Conservation (phyloP, 2,329 filamentous ascomycete species). For the Thermoascus crustaceus region DNA sequence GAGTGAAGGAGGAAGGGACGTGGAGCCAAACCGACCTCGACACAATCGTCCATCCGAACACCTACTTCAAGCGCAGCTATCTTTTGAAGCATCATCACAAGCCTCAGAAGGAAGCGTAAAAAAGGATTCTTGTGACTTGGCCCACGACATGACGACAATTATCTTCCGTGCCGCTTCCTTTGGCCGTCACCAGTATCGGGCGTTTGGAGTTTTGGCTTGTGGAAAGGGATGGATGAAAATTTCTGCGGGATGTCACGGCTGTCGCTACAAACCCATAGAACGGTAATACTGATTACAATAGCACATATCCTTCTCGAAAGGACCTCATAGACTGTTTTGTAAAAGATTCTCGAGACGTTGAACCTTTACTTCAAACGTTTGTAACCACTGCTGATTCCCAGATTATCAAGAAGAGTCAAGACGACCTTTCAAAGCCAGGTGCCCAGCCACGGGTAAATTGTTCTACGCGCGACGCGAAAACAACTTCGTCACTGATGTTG, state of each 20-base stretch:
- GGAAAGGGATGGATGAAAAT: neutral
- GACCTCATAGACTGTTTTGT: neutral
- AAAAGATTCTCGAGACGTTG: neutral
- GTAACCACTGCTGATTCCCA: constrained; percentile 69
- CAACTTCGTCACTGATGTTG: constrained; percentile 45
- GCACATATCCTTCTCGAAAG: too few species aligned
- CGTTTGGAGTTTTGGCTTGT: neutral
- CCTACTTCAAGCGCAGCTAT: constrained; percentile 94
- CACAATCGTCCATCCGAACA: constrained; percentile 94
- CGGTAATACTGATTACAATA: too few species aligned
- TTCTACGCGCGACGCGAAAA: constrained; percentile 65
- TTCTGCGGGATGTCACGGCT: too few species aligned
- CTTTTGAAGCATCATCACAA: constrained; percentile 70
- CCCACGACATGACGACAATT: constrained; percentile 7
- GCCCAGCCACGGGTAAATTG: constrained; percentile 61
- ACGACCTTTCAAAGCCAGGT: constrained; percentile 60
- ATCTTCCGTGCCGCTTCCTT: constrained; percentile 10
- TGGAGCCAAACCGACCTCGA: constrained; percentile 72
- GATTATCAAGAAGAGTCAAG: constrained; percentile 53
- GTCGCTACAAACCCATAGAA: too few species aligned
- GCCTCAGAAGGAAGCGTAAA: constrained; percentile 43
- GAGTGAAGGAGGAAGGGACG: constrained; percentile 64
- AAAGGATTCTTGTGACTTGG: constrained; percentile 45
- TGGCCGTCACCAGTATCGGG: neutral
- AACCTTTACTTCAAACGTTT: constrained; percentile 10